phyloP scores from a whole-genome alignment of 306 rosid species.

The Cicer bijugum region DNA sequence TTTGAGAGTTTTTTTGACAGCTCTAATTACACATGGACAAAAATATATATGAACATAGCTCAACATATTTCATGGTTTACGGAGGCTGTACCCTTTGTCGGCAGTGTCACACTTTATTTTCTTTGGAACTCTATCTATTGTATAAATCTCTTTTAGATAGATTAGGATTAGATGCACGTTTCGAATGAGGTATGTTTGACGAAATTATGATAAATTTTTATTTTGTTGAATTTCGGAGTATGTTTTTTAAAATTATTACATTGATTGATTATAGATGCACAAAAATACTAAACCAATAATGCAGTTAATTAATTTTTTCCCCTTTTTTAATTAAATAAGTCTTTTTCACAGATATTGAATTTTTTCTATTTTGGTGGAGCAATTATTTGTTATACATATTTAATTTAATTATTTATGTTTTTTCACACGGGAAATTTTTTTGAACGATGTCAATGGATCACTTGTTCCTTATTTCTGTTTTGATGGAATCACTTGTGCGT shows the following conservation, averaged over 20 bases:
- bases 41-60: neutral
- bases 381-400: neutral
- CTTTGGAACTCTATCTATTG: slow-evolving; percentile 6
- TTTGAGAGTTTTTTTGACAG: too few species aligned
- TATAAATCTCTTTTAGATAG: slow-evolving; percentile 7
- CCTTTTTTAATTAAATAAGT: too few species aligned
- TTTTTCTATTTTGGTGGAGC: too few species aligned
- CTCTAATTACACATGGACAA: slow-evolving; percentile 40
- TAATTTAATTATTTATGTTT: neutral
- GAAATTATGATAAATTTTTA: too few species aligned
- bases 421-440: neutral
- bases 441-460: neutral
- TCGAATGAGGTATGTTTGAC: too few species aligned
- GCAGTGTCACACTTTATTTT: slow-evolving; percentile 6
- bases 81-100: slow-evolving; percentile 44
- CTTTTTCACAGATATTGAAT: too few species aligned
- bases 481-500: neutral
- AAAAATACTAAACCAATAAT: neutral
- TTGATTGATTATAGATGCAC: neutral
- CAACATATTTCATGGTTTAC: slow-evolving; percentile 45
- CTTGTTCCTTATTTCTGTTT: too few species aligned
- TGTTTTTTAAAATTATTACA: too few species aligned
- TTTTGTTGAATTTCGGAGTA: too few species aligned
- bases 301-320: neutral
- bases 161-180: neutral